A percentile compares a stretch with the other conserved stretches of the same genome.
Evolutionary conservation across 345 rosid genomes (phyloP).

Genomic region (Gossypium stocksii): DNA sequence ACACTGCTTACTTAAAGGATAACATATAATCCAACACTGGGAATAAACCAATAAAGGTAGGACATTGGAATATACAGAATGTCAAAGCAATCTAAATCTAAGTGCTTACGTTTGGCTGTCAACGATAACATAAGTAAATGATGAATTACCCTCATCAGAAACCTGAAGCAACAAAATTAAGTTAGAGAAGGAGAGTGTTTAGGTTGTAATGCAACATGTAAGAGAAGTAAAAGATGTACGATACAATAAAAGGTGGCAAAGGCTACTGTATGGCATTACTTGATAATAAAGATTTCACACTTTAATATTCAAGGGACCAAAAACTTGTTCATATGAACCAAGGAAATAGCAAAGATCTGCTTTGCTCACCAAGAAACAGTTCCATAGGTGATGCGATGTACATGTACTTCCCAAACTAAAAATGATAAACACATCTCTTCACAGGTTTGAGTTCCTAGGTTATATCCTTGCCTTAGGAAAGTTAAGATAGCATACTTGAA

Average conservation of each 20-base stretch:
- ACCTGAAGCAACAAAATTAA: conserved; percentile 41
- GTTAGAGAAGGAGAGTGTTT: neutral
- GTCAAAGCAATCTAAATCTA: conserved; percentile 4
- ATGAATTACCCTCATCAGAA: conserved; percentile 66
- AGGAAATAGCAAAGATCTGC: neutral
- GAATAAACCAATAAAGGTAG: neutral
- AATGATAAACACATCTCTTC: neutral
- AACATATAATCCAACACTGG: neutral
- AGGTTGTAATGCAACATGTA: neutral
- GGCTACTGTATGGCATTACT: neutral
- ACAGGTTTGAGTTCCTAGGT: neutral
- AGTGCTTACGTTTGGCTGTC: conserved; percentile 71
- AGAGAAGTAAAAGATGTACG: neutral
- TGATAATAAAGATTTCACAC: neutral
- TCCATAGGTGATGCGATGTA: neutral
- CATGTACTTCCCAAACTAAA: neutral
- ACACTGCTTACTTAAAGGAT: conserved; percentile 1
- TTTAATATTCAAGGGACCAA: neutral
- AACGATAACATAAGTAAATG: conserved; percentile 78
- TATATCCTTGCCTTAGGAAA: neutral
- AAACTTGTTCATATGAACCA: neutral
- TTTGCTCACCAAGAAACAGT: neutral
- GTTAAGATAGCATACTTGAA: neutral
- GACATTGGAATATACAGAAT: neutral
- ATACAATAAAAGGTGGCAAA: neutral